Conservation (phyloP, 208 protist species). For the Trypanosomatidae sp. region DNA sequence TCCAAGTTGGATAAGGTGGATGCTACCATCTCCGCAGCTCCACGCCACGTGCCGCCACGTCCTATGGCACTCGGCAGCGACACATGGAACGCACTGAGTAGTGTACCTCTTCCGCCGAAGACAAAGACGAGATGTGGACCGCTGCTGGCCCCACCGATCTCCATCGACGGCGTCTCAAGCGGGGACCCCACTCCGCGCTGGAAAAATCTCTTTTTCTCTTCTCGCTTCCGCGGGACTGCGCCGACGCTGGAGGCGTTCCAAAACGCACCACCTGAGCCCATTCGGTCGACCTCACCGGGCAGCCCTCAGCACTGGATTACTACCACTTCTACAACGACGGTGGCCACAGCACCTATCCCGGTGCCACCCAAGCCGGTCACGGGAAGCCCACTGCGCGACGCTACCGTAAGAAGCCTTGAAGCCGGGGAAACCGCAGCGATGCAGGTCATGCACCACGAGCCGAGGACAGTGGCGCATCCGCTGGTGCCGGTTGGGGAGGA, state of each 20-base stretch:
- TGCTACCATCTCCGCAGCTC: slow-evolving; percentile 9
- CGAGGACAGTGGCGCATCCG: slow-evolving; percentile 5
- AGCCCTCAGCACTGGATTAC: background rate
- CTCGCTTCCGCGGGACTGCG: slow-evolving; percentile 26
- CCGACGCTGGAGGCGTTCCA: slow-evolving; percentile 48
- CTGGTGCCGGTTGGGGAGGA: slow-evolving; percentile 36
- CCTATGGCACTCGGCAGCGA: slow-evolving; percentile 42
- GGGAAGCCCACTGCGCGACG: slow-evolving; percentile 35
- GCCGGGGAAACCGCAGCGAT: background rate
- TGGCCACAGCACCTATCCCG: slow-evolving; percentile 5
- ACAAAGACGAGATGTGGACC: background rate
- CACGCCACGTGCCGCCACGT: slow-evolving; percentile 19
- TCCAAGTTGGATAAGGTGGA: slow-evolving; percentile 12
- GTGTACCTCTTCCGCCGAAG: slow-evolving; percentile 20
- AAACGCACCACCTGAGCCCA: slow-evolving; percentile 10
- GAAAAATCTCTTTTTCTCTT: slow-evolving; percentile 38
- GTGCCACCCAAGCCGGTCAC: slow-evolving; percentile 43
- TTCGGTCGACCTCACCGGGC: slow-evolving; percentile 9
- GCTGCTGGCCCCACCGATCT: slow-evolving; percentile 20
- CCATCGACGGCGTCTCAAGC: slow-evolving; percentile 30
- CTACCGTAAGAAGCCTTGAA: slow-evolving; percentile 7
- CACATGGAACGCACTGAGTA: slow-evolving; percentile 40
- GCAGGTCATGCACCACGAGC: slow-evolving; percentile 5
- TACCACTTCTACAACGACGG: slow-evolving; percentile 1
- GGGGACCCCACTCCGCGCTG: slow-evolving; percentile 40